Evolutionary conservation across 1,284 basidiomycete genomes (phyloP).

Genomic region (Volvariella surrecta): DNA sequence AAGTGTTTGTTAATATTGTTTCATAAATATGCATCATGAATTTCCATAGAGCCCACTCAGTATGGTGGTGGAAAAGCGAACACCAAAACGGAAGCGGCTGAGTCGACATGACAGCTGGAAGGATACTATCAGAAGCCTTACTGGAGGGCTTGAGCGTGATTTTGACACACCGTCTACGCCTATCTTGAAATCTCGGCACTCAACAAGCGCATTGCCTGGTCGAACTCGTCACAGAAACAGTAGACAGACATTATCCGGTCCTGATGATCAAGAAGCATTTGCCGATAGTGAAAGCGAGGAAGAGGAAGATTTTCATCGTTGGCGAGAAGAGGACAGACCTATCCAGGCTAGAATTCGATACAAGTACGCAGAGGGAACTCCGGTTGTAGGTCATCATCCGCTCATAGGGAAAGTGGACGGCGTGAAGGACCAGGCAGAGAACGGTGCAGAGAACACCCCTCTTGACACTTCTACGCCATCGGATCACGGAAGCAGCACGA

Average conservation of each 20-base stretch:
- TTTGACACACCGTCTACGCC: background rate
- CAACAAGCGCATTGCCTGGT: slow-evolving; percentile 1
- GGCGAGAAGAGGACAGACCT: slow-evolving; percentile 52
- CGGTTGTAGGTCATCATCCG: slow-evolving; percentile 1
- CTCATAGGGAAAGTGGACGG: too few relatives aligned
- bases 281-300: slow-evolving; percentile 40
- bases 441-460: too few relatives aligned
- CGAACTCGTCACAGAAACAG: slow-evolving; percentile 11
- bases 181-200: slow-evolving; percentile 11
- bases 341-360: slow-evolving; percentile 55
- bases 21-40: slow-evolving; percentile 4
- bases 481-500: slow-evolving; percentile 25
- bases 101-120: slow-evolving; percentile 50
- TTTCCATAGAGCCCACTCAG: slow-evolving; percentile 60
- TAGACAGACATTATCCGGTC: slow-evolving; percentile 10
- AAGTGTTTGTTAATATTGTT: slow-evolving; percentile 10
- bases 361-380: slow-evolving; percentile 26
- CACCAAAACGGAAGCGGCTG: slow-evolving; percentile 33
- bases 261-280: slow-evolving; percentile 31
- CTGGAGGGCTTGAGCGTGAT: slow-evolving; percentile 26
- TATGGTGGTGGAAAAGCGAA: slow-evolving; percentile 70
- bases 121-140: slow-evolving; percentile 39
- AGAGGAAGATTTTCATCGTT: slow-evolving; percentile 32
- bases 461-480: slow-evolving; percentile 7
- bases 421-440: too few relatives aligned